These are phyloP conservation scores for Aspergillus olivimuriae DNA, from an alignment of 495 filamentous ascomycete species.

Conservation along the genomic window DNA sequence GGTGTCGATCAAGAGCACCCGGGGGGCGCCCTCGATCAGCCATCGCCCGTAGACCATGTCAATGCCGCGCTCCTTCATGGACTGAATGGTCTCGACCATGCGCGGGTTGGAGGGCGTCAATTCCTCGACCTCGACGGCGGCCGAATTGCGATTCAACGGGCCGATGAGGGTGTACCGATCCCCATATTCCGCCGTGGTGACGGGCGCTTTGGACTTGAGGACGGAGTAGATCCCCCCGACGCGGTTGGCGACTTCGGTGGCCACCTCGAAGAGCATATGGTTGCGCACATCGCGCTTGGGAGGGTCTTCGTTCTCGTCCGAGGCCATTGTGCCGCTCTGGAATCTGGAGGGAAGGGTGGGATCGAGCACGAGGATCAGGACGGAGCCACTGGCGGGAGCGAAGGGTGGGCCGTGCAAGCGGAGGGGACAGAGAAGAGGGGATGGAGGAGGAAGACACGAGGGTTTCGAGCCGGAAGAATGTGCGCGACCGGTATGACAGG, in stretches of 20 bases:
- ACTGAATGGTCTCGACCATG: slow-evolving; percentile 72
- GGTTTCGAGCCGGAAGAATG: too few relatives aligned
- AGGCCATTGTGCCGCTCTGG: not conserved
- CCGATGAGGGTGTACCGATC: slow-evolving; percentile 94
- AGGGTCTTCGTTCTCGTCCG: not conserved
- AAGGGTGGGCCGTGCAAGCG: too few relatives aligned
- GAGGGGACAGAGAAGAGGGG: not conserved
- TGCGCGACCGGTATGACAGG: too few relatives aligned
- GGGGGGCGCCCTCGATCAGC: slow-evolving; percentile 93
- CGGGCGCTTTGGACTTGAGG: slow-evolving; percentile 95
- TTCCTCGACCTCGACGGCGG: slow-evolving; percentile 93
- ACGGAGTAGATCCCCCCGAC: slow-evolving; percentile 99
- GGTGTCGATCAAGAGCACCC: slow-evolving; percentile 91
- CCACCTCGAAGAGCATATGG: slow-evolving; percentile 87
- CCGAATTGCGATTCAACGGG: slow-evolving; percentile 84
- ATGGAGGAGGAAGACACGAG: not conserved
- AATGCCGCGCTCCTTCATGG: slow-evolving; percentile 89
- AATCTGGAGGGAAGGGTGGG: not conserved
- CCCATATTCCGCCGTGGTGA: slow-evolving; percentile 97
- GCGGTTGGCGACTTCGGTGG: slow-evolving; percentile 95
- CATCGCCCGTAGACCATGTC: slow-evolving; percentile 88
- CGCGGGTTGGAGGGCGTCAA: slow-evolving; percentile 76
- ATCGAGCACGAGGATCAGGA: too few relatives aligned
- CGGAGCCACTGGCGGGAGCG: too few relatives aligned
- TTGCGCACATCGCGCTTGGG: slow-evolving; percentile 61